Evolutionary conservation across 2,329 filamentous ascomycete genomes (phyloP).

Genomic region (Microcyclospora tardicrescens): DNA sequence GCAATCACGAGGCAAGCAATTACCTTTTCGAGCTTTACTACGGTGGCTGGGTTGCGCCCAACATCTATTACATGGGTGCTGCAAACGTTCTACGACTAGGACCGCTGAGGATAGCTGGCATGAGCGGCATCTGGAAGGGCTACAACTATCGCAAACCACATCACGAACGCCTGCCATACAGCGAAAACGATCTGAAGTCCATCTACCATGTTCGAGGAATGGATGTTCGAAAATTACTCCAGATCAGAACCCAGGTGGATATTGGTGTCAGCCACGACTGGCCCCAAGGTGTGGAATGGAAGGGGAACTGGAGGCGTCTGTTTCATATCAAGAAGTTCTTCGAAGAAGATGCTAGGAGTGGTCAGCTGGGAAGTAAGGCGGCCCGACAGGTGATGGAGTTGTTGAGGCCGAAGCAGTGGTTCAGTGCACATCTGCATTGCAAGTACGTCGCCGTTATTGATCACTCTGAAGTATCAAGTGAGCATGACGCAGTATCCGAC

Average conservation of each 20-base stretch:
- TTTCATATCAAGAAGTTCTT: constrained; percentile 66
- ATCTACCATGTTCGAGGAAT: constrained; percentile 86
- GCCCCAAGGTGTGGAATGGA: constrained; percentile 71
- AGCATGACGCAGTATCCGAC: constrained; percentile 7
- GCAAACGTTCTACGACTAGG: constrained; percentile 79
- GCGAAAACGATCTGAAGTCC: constrained; percentile 57
- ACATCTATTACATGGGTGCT: constrained; percentile 93
- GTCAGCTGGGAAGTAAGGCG: constrained; percentile 65
- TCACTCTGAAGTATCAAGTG: constrained; percentile 19
- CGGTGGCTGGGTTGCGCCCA: constrained; percentile 91
- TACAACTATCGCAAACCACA: constrained; percentile 77
- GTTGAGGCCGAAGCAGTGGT: constrained; percentile 76
- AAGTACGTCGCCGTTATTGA: constrained; percentile 59
- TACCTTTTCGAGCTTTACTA: constrained; percentile 89
- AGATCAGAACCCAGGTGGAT: constrained; percentile 77
- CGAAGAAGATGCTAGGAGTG: constrained; percentile 58
- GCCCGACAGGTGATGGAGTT: constrained; percentile 70
- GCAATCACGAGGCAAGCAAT: constrained; percentile 89
- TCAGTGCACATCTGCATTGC: constrained; percentile 78
- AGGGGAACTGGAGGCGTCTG: constrained; percentile 55
- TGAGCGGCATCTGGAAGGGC: constrained; percentile 92
- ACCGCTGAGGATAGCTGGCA: constrained; percentile 70
- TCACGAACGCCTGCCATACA: constrained; percentile 76
- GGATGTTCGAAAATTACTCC: constrained; percentile 79
- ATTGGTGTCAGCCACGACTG: constrained; percentile 91